A percentile compares a stretch with the other conserved stretches of the same genome.
Evolutionary conservation across 305 asterid genomes (phyloP).

Genomic region (Fraxinus floribunda): DNA sequence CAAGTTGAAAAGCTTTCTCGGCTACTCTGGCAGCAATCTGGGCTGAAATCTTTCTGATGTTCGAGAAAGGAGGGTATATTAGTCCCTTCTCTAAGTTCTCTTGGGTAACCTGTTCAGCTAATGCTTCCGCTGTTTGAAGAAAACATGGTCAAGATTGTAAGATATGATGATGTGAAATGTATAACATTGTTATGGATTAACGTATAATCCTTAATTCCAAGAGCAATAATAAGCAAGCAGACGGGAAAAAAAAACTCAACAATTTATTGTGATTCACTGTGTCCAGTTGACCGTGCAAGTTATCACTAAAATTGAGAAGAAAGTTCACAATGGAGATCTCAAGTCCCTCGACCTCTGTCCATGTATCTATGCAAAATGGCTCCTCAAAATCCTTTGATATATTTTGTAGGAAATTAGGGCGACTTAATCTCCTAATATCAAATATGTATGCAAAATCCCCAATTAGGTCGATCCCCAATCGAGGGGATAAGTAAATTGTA

Average conservation of each 20-base stretch:
- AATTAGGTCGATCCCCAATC: background rate
- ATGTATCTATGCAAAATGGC: background rate
- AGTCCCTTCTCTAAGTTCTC: constrained; percentile 83
- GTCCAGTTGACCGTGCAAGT: background rate
- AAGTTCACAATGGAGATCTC: background rate
- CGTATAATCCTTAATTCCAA: background rate
- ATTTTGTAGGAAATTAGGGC: background rate
- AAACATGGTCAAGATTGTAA: constrained; percentile 4
- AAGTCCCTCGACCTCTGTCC: background rate
- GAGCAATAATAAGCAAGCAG: background rate
- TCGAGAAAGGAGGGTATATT: constrained; percentile 80
- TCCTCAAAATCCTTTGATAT: background rate
- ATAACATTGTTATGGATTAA: background rate
- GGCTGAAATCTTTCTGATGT: constrained; percentile 91
- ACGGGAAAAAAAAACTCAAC: background rate
- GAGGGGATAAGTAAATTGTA: background rate
- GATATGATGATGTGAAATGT: background rate
- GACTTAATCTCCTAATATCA: background rate
- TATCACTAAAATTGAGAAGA: background rate
- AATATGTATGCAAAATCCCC: background rate
- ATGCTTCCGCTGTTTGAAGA: constrained; percentile 80
- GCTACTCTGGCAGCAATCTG: constrained; percentile 90
- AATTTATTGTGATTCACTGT: background rate
- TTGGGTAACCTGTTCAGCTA: constrained; percentile 77
- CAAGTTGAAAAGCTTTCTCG: background rate